Base-by-base conservation (phyloP, 2,329 filamentous ascomycete genomes). In the Ceratocystis papillata region DNA sequence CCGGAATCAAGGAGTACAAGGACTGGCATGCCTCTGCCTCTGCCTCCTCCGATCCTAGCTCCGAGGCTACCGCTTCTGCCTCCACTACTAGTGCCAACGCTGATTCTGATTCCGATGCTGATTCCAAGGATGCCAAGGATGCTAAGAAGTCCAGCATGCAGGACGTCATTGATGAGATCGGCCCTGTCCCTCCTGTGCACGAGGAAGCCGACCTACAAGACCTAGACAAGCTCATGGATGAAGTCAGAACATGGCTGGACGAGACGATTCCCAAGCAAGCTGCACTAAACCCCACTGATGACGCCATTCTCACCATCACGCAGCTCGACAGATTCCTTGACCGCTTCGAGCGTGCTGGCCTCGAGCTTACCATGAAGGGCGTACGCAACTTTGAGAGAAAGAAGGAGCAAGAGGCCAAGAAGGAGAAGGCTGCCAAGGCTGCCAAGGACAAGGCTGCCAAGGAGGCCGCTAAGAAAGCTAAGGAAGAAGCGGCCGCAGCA, bases 281-380 rank as follows among this genome's bases (percentile, higher is more conserved):
- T 37, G 86, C 84, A 70, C 83, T 96, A 2, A 77, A 81, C 17
- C 76, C 79, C 1, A 85, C 85, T 1, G 89, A 90, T 8, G 86
- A 97, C 70, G 89, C 90, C 0, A 86, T 86, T 5, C 79, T 96
- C 7, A 81, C 87, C 0, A 78, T 85, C 70, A 86, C 87, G 72
- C 92, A 96, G 33, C 75, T 96, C 37, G 78, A 84, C 67, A 80
- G 79, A 28, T 87, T 87, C 75, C 81, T 85, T 17, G 83, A 86
- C 71, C 83, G 88, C 73, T 80, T 97, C 5, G 84, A 87, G 73
- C 85, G 88, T 73, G 83, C 81, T 3, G 83, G 84, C 70, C 81
- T 87, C 73, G 84, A 90, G 28, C 79, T 92, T 62, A 81, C 90
- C 65, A 83, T 87, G 78, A 87, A 85, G 78, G 83, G 83, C 66